These are phyloP conservation scores for Daldinia bambusicola DNA, from an alignment of 495 filamentous ascomycete species.

Conservation along the genomic window DNA sequence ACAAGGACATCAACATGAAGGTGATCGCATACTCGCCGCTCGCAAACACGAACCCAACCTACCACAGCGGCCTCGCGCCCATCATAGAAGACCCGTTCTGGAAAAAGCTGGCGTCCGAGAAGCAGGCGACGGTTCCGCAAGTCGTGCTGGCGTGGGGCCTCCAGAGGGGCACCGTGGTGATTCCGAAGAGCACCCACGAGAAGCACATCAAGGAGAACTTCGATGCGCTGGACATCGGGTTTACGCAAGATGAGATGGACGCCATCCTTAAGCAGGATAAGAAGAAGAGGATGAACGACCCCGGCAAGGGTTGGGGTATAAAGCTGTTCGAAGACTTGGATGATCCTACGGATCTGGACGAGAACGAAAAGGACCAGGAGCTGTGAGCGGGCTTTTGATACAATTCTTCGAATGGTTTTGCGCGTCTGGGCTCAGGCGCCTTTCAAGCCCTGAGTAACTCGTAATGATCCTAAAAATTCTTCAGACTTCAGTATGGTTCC, in stretches of 20 bases:
- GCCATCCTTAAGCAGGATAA: slow-evolving; percentile 64
- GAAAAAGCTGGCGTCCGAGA: slow-evolving; percentile 68
- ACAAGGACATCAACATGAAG: slow-evolving; percentile 66
- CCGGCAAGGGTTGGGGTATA: slow-evolving; percentile 63
- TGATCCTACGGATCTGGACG: slow-evolving; percentile 38
- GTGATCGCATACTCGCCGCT: slow-evolving; percentile 75
- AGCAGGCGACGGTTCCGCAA: slow-evolving; percentile 70
- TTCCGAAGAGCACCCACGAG: slow-evolving; percentile 69
- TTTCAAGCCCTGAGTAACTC: neutral
- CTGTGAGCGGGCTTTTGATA: slow-evolving; percentile 3
- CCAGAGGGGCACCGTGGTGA: slow-evolving; percentile 67
- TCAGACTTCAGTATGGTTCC: neutral
- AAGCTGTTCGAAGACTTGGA: slow-evolving; percentile 68
- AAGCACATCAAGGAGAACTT: slow-evolving; percentile 47
- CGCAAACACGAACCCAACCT: slow-evolving; percentile 75
- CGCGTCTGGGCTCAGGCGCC: neutral
- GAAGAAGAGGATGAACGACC: slow-evolving; percentile 70
- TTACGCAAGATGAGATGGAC: slow-evolving; percentile 58
- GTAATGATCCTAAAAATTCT: neutral
- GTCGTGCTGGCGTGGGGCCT: slow-evolving; percentile 73
- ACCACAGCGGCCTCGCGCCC: slow-evolving; percentile 52
- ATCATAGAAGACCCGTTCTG: slow-evolving; percentile 67
- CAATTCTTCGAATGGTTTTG: neutral
- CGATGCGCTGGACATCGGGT: slow-evolving; percentile 27
- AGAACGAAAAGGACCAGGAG: slow-evolving; percentile 19